Base-by-base conservation (phyloP, 805 yeast genomes). In the Sungouiozyma ichnusensis region DNA sequence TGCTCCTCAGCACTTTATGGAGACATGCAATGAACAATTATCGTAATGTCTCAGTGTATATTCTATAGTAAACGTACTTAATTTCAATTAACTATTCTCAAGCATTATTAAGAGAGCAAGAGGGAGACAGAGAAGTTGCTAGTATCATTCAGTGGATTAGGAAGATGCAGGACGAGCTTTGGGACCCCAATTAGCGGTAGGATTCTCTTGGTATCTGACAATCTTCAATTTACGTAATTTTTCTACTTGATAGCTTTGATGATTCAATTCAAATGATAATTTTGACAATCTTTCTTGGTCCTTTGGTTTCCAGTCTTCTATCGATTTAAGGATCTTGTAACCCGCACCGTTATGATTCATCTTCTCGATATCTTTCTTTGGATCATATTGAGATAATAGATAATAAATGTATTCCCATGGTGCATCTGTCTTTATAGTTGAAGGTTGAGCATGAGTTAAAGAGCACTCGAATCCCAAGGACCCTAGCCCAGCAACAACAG, bases 131-230 rank as follows among this genome's bases (percentile, higher is more conserved):
- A n/a, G n/a, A n/a, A n/a, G n/a, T n/a, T n/a, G n/a, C n/a, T n/a
- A n/a, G n/a, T n/a, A n/a, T n/a, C n/a, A n/a, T n/a, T n/a, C n/a
- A n/a, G n/a, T n/a, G n/a, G n/a, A n/a, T 36, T 39, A 42, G 18
- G 49, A 48, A 20, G 48, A 35, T 37, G 46, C 48, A 41, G 94
- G 94, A 55, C 82, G 78, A 3, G 95, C 77, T 65, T 83, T 85
- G 32, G 97, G 99, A 1, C 99, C 99, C 99, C 99, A 92, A 59
- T 85, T 81, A 58, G 84, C 85, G 1, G 86, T 74, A 14, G 99
- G 99, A 56, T 88, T 90, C 56, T 79, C 87, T 59, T 88, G 98
- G 63, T 73, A 90, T 53, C 96, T 72, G 13, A 86, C 86, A 57
- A 90, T 76, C 63, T 86, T 86, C 44, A 85, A 71, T 48, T 75